Base-by-base conservation (phyloP, 768 basidiomycete genomes). In the Phaeotremella skinneri region DNA sequence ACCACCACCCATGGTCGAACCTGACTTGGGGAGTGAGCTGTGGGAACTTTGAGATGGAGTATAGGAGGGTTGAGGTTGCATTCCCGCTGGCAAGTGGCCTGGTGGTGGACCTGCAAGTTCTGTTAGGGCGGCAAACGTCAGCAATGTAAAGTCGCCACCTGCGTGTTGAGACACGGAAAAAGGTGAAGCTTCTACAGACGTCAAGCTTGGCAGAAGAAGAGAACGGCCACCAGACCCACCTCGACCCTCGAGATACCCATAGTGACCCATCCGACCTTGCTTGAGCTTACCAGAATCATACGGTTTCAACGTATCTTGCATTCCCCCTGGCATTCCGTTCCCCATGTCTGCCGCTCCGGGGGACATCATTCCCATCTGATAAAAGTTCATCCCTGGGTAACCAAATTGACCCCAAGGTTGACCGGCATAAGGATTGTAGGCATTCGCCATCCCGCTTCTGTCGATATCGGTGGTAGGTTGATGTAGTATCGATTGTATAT, bases 231-330 rank as follows among this genome's bases (percentile, higher is more conserved):
- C 20, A 30, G 2, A 64, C 72, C 63, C 52, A 71, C 72, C 72
- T 61, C 72, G 43, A 26, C 72, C 72, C 56, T 74, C 69, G 39
- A 71, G 67, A 56, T 71, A 74, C 3, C 72, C 72, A 48, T 74
- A 74, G 47, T 74, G 69, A 9, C 72, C 72, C 59, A 70, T 52
- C 13, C 72, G 31, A 25, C 72, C 69, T 30, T 58, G 55, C 58
- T 74, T 74, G 57, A 66, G 59, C 58, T 68, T 62, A 16, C 57
- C 55, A 25, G 69, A 56, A 26, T 74, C 72, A 52, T 61, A 74
- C 9, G 66, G 42, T 52, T 66, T 59, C 50, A 66, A 25, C 4
- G 29, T 55, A 25, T 26, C 57, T 13, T 52, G 14, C 52, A 50
- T 53, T n/a, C 53, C 64, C 13, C 57, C 58, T n/a, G 45, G 20